Evolutionary conservation across 495 filamentous ascomycete genomes (phyloP).

Genomic region (Parachaetomium inaequale): DNA sequence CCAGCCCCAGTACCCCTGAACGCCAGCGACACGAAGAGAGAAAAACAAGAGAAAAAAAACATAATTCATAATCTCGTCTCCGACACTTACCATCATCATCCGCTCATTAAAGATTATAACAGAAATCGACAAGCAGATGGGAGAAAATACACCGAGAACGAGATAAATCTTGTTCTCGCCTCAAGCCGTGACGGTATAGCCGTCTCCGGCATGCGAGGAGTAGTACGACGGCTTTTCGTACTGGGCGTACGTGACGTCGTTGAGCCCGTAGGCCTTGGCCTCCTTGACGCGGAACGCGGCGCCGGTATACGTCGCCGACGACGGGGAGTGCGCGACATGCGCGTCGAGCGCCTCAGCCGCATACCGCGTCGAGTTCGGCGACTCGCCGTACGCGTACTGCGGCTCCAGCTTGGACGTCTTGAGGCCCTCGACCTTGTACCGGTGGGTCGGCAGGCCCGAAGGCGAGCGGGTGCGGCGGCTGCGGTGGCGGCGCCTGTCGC

Average conservation of each 20-base stretch:
- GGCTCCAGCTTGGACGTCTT: slow-evolving; percentile 27
- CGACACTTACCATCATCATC: slow-evolving; percentile 1
- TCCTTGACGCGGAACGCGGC: slow-evolving; percentile 26
- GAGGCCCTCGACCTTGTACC: slow-evolving; percentile 27
- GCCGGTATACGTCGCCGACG: slow-evolving; percentile 17
- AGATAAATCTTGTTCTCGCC: not conserved
- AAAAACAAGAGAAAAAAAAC: not conserved
- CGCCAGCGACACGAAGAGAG: slow-evolving; percentile 12
- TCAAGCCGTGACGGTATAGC: not conserved
- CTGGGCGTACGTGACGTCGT: slow-evolving; percentile 26
- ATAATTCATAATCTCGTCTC: slow-evolving; percentile 6
- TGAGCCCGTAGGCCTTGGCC: slow-evolving; percentile 14
- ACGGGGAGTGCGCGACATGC: slow-evolving; percentile 5
- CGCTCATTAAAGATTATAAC: slow-evolving; percentile 24
- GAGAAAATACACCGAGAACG: slow-evolving; percentile 14
- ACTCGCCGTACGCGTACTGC: slow-evolving; percentile 23
- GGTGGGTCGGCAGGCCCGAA: slow-evolving; percentile 7
- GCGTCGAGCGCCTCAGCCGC: slow-evolving; percentile 4
- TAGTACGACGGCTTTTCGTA: slow-evolving; percentile 15
- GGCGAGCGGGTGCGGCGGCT: slow-evolving; percentile 25
- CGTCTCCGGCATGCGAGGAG: not conserved
- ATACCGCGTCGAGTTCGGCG: slow-evolving; percentile 25
- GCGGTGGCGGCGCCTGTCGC: slow-evolving; percentile 19
- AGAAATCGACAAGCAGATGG: not conserved
- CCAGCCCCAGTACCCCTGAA: not conserved